A percentile compares a stretch with the other conserved stretches of the same genome.
Conservation (phyloP, 2,329 filamentous ascomycete genomes). For the Paecilomyces sp. region DNA sequence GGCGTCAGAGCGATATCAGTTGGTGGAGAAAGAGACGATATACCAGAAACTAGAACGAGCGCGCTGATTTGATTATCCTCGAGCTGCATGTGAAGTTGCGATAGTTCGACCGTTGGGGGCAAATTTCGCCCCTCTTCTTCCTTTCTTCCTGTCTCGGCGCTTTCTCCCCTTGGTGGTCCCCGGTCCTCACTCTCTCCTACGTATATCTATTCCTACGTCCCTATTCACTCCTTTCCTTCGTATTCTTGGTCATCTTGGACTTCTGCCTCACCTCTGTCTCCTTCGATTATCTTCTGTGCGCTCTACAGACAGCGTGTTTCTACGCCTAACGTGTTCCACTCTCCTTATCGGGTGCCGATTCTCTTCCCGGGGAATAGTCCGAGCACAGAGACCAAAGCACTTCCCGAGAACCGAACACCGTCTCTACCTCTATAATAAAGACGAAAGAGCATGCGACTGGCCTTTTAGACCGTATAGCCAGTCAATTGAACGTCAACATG, state of each 20-base stretch:
- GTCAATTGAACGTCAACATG: constrained; percentile 19
- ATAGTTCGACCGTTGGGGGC: constrained; percentile 1
- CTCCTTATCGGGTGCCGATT: not conserved
- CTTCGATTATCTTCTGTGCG: not conserved
- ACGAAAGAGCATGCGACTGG: not conserved
- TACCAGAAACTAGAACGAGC: no score
- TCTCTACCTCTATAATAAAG: not conserved
- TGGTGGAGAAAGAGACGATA: not conserved
- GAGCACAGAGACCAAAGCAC: not conserved
- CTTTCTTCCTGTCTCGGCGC: constrained; percentile 2
- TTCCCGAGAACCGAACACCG: not conserved
- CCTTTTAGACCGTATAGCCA: not conserved
- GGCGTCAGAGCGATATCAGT: not conserved
- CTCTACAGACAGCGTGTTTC: not conserved
- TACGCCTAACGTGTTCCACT: not conserved
- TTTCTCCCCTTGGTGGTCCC: not conserved
- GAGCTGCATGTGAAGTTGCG: not conserved
- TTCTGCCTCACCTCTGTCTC: not conserved
- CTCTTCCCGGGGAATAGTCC: not conserved
- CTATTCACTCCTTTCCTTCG: not conserved
- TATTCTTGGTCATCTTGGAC: not conserved
- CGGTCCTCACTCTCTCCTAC: constrained; percentile 3
- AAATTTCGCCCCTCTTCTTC: constrained; percentile 2
- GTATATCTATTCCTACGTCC: constrained; percentile 3
- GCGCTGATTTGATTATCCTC: no score